Evolutionary conservation across 2,329 filamentous ascomycete genomes (phyloP), one percentile per base, ranked within the genome.

Genomic region (Furcasterigmium furcatum): DNA sequence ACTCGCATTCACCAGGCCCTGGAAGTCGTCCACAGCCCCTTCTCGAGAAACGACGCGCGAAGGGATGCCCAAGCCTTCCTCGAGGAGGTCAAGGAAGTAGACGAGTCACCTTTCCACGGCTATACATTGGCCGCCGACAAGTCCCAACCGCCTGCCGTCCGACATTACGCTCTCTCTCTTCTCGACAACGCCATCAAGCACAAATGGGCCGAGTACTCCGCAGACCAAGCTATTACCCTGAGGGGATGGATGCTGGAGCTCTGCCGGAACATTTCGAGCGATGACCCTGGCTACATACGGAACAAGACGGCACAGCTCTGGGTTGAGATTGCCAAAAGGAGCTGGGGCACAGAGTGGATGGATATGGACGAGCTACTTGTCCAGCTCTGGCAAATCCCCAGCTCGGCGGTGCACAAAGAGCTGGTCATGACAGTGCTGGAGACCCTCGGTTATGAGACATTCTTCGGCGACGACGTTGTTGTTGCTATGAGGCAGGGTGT

Each of bases 291-390:
- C 25, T 99, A 91, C 62, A 73, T 96, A 53, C 80, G 92, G 55
- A 97, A 95, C 74, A 99, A 99, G 71, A 85, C 94, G 27, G 90
- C 89, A 22, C 87, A 95, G 67, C 71, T 99, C 50, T 99, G 94
- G 94, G 88, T 91, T 8, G 94, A 97, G 65, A 76, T 96, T 44
- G 91, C 91, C 34, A 97, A 97, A 72, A 81, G 92, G 57, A 88
- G 83, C 61, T 99, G 94, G 94, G 89, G 79, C n/a, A 76, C 82
- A 25, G 87, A 94, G 50, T 99, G 95, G 94, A 84, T 87, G 73
- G 84, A 95, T 60, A 96, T 99, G 92, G 95, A 99, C 63, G 71
- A 83, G 52, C 77, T 88, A 59, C 77, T 99, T 45, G 80, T 91
- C 38, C 79, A 83, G 57, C 75, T 97, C 18, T 99, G 94, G 94